Evolutionary conservation across 495 filamentous ascomycete genomes (phyloP).

Genomic region (Aspergillus kassunensis): DNA sequence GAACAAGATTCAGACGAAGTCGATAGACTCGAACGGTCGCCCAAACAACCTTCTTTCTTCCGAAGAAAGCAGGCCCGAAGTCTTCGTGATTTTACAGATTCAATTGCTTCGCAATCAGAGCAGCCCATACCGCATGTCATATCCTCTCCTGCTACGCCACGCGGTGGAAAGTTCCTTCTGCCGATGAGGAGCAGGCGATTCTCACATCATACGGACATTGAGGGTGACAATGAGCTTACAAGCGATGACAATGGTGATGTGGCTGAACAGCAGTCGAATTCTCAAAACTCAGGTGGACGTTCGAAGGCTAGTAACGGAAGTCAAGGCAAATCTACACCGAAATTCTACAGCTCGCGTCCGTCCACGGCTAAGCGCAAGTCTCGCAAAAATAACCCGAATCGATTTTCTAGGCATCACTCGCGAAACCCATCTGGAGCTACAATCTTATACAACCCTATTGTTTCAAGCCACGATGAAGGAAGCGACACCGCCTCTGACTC

Average conservation of each 20-base stretch:
- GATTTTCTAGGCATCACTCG: constrained; percentile 29
- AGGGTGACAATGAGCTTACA: constrained; percentile 88
- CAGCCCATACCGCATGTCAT: constrained; percentile 33
- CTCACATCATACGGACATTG: constrained; percentile 65
- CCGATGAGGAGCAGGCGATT: constrained; percentile 31
- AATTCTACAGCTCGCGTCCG: constrained; percentile 45
- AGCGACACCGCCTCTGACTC: constrained; percentile 30
- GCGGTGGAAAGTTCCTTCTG: constrained; percentile 21
- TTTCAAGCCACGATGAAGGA: constrained; percentile 47
- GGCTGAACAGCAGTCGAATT: constrained; percentile 20
- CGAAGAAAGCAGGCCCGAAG: constrained; percentile 27
- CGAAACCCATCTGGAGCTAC: constrained; percentile 75
- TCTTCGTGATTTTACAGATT: constrained; percentile 49
- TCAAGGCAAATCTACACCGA: constrained; percentile 30
- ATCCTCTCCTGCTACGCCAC: constrained; percentile 28
- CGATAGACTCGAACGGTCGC: constrained; percentile 52
- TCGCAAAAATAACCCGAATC: constrained; percentile 36
- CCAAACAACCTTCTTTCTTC: constrained; percentile 28
- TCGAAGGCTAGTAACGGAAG: constrained; percentile 7
- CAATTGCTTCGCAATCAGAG: constrained; percentile 57
- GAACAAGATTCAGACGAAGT: constrained; percentile 57
- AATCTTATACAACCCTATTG: constrained; percentile 57
- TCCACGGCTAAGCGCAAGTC: constrained; percentile 40
- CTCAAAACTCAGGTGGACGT: constrained; percentile 31
- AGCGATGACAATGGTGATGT: constrained; percentile 67